Percentiles rank a stretch among this genome's conserved stretches.
These are phyloP conservation scores for Trichomonas tenax DNA, from an alignment of 208 protist species.

Conservation along the genomic window DNA sequence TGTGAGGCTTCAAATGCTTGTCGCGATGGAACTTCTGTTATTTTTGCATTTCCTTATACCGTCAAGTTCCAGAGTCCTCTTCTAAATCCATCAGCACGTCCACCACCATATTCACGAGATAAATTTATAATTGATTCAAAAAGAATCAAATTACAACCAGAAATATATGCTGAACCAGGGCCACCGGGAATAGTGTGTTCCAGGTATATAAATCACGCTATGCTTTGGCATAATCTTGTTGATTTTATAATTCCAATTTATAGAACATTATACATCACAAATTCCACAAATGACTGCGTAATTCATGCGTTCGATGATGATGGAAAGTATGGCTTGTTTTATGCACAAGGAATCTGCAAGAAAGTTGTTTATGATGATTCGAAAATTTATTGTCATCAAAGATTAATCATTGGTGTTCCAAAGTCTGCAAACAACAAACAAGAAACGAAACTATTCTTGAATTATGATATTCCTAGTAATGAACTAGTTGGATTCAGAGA, in stretches of 20 bases:
- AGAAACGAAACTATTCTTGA: background rate
- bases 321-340: background rate
- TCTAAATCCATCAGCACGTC: background rate
- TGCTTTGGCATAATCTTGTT: background rate
- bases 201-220: background rate
- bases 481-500: background rate
- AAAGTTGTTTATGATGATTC: background rate
- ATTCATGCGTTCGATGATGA: background rate
- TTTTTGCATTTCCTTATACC: background rate
- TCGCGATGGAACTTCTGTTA: background rate
- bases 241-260: background rate
- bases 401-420: background rate
- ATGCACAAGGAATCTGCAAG: background rate
- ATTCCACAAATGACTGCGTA: background rate
- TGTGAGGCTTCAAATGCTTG: background rate
- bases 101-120: background rate
- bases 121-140: background rate
- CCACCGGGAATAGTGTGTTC: background rate
- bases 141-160: background rate
- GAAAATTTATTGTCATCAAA: background rate
- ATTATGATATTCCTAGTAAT: background rate
- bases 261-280: background rate
- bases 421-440: background rate
- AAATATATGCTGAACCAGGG: background rate
- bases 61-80: background rate